These are phyloP conservation scores for Rhexocercosporidium sp. DNA, from an alignment of 2,329 filamentous ascomycete species.

Conservation along the genomic window DNA sequence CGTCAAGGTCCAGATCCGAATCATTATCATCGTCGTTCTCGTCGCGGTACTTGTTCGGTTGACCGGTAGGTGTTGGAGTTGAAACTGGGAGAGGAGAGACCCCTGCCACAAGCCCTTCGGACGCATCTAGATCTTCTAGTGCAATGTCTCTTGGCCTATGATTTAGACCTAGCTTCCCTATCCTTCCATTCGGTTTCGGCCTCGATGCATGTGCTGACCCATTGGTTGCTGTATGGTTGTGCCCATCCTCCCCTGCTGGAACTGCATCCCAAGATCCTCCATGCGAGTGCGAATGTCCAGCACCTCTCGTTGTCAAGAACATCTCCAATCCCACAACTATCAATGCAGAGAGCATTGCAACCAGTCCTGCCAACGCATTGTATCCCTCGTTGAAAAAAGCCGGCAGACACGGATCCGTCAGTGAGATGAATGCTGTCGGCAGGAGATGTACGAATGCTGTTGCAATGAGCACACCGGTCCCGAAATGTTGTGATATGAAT, in stretches of 20 bases:
- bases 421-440: slow-evolving; percentile 63
- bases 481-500: slow-evolving; percentile 70
- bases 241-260: slow-evolving; percentile 49
- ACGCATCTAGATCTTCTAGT: slow-evolving; percentile 56
- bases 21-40: slow-evolving; percentile 46
- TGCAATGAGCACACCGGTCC: slow-evolving; percentile 81
- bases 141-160: slow-evolving; percentile 56
- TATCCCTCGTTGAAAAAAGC: slow-evolving; percentile 81
- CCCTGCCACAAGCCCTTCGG: slow-evolving; percentile 61
- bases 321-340: slow-evolving; percentile 87
- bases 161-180: slow-evolving; percentile 37
- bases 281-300: slow-evolving; percentile 65
- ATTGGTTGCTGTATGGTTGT: slow-evolving; percentile 43
- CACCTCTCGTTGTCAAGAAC: slow-evolving; percentile 77
- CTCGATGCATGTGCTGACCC: slow-evolving; percentile 26
- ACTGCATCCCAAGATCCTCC: slow-evolving; percentile 39
- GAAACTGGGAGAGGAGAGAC: slow-evolving; percentile 63
- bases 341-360: slow-evolving; percentile 83
- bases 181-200: slow-evolving; percentile 37
- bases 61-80: slow-evolving; percentile 47
- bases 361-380: slow-evolving; percentile 77
- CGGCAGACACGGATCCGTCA: slow-evolving; percentile 71
- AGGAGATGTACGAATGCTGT: slow-evolving; percentile 78
- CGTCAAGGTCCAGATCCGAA: slow-evolving; percentile 65
- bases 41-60: slow-evolving; percentile 39